phyloP scores from a whole-genome alignment of 1,284 basidiomycete species.

The Chondrostereum purpureum region DNA sequence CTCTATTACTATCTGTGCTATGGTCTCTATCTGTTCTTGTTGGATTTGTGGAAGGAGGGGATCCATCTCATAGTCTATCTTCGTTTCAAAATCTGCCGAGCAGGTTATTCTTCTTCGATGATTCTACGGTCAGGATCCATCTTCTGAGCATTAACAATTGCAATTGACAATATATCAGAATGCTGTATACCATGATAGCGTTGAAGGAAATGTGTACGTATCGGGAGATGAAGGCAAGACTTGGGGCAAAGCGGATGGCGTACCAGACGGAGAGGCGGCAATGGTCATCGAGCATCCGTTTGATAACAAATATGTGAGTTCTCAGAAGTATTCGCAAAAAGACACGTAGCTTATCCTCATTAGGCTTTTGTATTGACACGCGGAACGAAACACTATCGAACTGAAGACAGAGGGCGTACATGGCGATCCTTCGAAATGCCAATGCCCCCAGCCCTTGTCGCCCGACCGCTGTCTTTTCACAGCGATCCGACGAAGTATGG shows the following conservation, averaged over 20 bases:
- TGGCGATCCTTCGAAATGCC: conserved; percentile 81
- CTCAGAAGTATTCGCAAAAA: too few relatives aligned
- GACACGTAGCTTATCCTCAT: too few relatives aligned
- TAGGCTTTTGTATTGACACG: conserved; percentile 84
- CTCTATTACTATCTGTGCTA: background rate
- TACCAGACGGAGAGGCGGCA: conserved; percentile 57
- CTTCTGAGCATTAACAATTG: background rate
- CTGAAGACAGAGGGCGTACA: conserved; percentile 76
- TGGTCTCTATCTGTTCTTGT: background rate
- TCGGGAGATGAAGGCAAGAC: conserved; percentile 88
- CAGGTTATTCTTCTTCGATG: background rate
- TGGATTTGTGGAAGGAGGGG: background rate
- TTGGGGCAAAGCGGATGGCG: conserved; percentile 62
- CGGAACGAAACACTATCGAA: conserved; percentile 72
- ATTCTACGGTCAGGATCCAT: background rate
- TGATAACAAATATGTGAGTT: conserved; percentile 64
- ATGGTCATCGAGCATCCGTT: conserved; percentile 87
- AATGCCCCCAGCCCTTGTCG: conserved; percentile 49
- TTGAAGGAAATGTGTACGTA: conserved; percentile 65
- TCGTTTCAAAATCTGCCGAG: background rate
- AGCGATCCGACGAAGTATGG: conserved; percentile 61
- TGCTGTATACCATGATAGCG: conserved; percentile 78
- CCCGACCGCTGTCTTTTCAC: conserved; percentile 78
- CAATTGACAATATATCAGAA: conserved; percentile 39
- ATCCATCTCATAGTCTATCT: background rate